These are phyloP conservation scores for Skeletonema costatum DNA, from an alignment of 108 stramenopile species.

Conservation along the genomic window DNA sequence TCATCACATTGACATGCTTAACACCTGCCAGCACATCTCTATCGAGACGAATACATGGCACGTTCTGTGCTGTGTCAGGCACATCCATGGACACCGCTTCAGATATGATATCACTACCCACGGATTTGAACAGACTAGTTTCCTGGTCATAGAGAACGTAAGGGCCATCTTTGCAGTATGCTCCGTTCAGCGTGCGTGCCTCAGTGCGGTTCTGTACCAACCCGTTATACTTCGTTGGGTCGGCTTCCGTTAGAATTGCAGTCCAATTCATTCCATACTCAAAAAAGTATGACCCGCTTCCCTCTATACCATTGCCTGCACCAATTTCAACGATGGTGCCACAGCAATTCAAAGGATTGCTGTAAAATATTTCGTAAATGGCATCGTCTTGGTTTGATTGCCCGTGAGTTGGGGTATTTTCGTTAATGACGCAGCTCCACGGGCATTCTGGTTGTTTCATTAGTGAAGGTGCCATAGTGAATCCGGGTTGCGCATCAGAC, in stretches of 20 bases:
- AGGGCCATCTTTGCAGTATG: constrained; percentile 46
- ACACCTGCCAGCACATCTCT: constrained; percentile 28
- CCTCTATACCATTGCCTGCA: constrained; percentile 40
- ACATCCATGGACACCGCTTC: constrained; percentile 5
- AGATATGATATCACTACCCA: constrained; percentile 4
- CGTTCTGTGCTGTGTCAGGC: constrained; percentile 12
- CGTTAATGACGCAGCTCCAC: constrained; percentile 39
- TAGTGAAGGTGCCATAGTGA: constrained; percentile 4
- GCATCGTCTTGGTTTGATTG: constrained; percentile 56
- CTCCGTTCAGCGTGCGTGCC: constrained; percentile 32
- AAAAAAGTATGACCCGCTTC: constrained; percentile 43
- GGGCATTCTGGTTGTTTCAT: constrained; percentile 13
- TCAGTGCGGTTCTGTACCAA: constrained; percentile 36
- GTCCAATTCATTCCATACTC: constrained; percentile 57
- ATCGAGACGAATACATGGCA: constrained; percentile 44
- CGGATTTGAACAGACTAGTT: constrained; percentile 21
- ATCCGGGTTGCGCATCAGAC: not conserved
- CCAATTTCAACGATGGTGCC: constrained; percentile 57
- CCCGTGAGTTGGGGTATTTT: constrained; percentile 36
- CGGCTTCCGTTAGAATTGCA: constrained; percentile 46
- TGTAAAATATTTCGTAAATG: constrained; percentile 58
- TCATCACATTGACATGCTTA: constrained; percentile 51
- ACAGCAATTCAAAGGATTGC: constrained; percentile 55
- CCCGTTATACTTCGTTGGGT: constrained; percentile 36
- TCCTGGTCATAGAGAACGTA: constrained; percentile 21